phyloP scores from a whole-genome alignment of 1,284 basidiomycete genomes.

The Boletus subluridellus region DNA sequence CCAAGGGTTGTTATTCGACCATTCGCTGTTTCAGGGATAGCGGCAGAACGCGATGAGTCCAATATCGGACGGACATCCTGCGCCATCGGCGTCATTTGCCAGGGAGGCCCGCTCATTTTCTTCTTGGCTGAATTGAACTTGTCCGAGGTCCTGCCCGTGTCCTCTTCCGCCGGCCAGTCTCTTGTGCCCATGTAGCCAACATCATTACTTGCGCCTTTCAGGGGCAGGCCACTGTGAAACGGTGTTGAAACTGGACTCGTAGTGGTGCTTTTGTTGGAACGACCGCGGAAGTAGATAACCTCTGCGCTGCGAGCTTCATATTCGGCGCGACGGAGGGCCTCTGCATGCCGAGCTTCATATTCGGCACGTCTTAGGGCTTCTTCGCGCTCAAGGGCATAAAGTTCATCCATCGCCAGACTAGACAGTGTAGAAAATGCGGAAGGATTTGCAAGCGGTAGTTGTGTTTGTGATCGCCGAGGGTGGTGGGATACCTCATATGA shows the following conservation, averaged over 20 bases:
- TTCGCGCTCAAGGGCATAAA: slow-evolving; percentile 80
- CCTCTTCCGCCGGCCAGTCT: slow-evolving; percentile 35
- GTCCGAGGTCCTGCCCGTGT: slow-evolving; percentile 21
- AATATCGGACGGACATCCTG: slow-evolving; percentile 25
- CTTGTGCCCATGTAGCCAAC: slow-evolving; percentile 44
- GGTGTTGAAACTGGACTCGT: slow-evolving; percentile 63
- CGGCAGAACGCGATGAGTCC: slow-evolving; percentile 27
- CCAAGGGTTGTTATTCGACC: slow-evolving; percentile 27
- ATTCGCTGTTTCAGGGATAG: slow-evolving; percentile 16
- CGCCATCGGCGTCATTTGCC: slow-evolving; percentile 44
- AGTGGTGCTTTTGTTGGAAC: slow-evolving; percentile 63
- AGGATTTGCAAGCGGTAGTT: slow-evolving; percentile 36
- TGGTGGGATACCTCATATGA: slow-evolving; percentile 46
- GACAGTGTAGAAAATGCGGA: slow-evolving; percentile 74
- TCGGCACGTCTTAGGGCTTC: slow-evolving; percentile 82
- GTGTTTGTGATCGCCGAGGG: slow-evolving; percentile 41
- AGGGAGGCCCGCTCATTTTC: slow-evolving; percentile 51
- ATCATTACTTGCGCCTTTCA: slow-evolving; percentile 31
- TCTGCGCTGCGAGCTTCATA: slow-evolving; percentile 62
- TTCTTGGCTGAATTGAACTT: slow-evolving; percentile 30
- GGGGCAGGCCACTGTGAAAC: slow-evolving; percentile 33
- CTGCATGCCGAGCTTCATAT: slow-evolving; percentile 77
- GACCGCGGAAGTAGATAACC: slow-evolving; percentile 44
- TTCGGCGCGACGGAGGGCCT: slow-evolving; percentile 78
- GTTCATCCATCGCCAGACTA: slow-evolving; percentile 79